Conservation (phyloP, 179 eudicot species). For the Camellia oleifera region DNA sequence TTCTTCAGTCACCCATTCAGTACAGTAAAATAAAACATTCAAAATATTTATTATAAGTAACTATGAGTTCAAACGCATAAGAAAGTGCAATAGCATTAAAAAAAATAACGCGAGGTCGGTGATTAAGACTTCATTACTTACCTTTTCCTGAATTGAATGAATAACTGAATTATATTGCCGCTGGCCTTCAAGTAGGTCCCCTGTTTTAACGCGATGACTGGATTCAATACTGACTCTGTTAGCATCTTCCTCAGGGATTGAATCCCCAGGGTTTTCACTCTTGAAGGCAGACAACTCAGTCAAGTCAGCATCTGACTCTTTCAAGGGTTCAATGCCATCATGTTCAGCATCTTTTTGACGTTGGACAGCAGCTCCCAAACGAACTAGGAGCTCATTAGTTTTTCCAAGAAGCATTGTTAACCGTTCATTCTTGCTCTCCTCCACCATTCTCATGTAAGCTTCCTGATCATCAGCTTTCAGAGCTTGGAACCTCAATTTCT, state of each 20-base stretch:
- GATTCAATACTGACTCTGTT: slow-evolving; percentile 50
- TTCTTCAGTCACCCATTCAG: neutral
- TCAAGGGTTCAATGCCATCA: slow-evolving; percentile 76
- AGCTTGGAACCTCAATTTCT: slow-evolving; percentile 90
- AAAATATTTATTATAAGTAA: neutral
- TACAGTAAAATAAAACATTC: neutral
- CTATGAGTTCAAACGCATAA: neutral
- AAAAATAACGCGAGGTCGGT: neutral
- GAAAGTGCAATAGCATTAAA: slow-evolving; percentile 1
- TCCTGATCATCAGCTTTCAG: slow-evolving; percentile 81
- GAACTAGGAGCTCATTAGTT: slow-evolving; percentile 91
- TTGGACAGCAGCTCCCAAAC: slow-evolving; percentile 98
- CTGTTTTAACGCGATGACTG: slow-evolving; percentile 40
- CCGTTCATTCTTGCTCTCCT: slow-evolving; percentile 98
- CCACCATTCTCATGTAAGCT: slow-evolving; percentile 97
- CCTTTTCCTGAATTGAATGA: slow-evolving; percentile 99
- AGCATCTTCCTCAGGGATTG: slow-evolving; percentile 54
- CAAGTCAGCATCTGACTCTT: slow-evolving; percentile 48
- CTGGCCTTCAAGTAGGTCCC: slow-evolving; percentile 91
- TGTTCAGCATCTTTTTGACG: slow-evolving; percentile 95
- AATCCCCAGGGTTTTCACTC: slow-evolving; percentile 44
- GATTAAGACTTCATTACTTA: slow-evolving; percentile 18
- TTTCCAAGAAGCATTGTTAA: slow-evolving; percentile 92
- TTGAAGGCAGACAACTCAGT: slow-evolving; percentile 37
- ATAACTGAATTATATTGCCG: slow-evolving; percentile 94